These are phyloP conservation scores for Perkinsus marinus DNA, from an alignment of 169 alveolate genomes.

Conservation along the genomic window DNA sequence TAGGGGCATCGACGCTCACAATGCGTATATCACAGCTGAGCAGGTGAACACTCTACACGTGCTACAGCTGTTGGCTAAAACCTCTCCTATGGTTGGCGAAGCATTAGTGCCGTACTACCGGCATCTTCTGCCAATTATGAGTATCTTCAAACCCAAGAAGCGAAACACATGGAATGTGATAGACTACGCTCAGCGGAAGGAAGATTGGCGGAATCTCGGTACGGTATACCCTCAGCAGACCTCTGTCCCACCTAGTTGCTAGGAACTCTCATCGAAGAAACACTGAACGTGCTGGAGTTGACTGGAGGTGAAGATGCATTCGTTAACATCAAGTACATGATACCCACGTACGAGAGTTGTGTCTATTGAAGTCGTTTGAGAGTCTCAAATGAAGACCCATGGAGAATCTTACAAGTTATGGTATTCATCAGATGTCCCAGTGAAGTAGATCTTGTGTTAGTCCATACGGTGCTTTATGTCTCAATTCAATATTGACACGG, in stretches of 20 bases:
- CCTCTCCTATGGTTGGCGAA: constrained; percentile 53
- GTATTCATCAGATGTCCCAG: too few species aligned
- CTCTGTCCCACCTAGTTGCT: not conserved
- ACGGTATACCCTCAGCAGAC: too few species aligned
- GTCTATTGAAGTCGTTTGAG: constrained; percentile 26
- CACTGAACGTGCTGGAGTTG: constrained; percentile 57
- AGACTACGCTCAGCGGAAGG: constrained; percentile 48
- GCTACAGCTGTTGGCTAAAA: not conserved
- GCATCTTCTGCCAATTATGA: constrained; percentile 57
- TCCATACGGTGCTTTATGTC: too few species aligned
- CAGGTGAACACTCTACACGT: not conserved
- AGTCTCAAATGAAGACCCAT: too few species aligned
- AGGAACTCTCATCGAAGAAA: constrained; percentile 32
- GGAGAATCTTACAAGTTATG: not conserved
- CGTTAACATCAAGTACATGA: constrained; percentile 48
- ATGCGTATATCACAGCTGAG: not conserved
- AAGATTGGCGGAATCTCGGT: constrained; percentile 38
- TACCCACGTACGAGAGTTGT: constrained; percentile 54
- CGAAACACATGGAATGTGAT: constrained; percentile 51
- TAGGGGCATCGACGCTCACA: too few species aligned
- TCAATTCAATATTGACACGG: too few species aligned
- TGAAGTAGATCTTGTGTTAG: not conserved
- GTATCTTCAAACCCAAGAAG: constrained; percentile 45
- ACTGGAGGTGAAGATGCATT: constrained; percentile 64
- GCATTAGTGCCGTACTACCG: constrained; percentile 65